Base-by-base conservation (phyloP, 257 asterid genomes). In the Penstemon barbatus region DNA sequence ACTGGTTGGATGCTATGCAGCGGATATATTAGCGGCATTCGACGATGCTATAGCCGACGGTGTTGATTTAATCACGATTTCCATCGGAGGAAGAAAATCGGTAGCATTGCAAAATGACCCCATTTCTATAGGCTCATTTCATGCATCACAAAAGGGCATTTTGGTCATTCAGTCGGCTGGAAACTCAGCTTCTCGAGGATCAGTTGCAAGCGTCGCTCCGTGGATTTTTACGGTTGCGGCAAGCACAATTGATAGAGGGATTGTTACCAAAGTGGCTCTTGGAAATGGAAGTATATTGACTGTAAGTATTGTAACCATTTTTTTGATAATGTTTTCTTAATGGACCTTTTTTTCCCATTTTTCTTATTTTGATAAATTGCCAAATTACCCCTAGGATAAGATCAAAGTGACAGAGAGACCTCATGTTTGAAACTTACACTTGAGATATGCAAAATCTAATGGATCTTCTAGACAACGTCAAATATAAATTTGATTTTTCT, bases 41-140 rank as follows among this genome's bases (percentile, higher is more conserved):
- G 82, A 80, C 19, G 85, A 80, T 60, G 82, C 85, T 6, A 74
- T 77, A 44, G 84, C 89, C 6, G 89, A 84, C 61, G 86, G 89
- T 38, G 86, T 81, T 0, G 84, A 81, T 46, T 74, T 84, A 37
- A 74, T 84, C 5, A 18, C 83, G 0, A 5, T 78, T 4, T 84
- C 89, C 0, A 4, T 84, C 18, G 80, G 80, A 48, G 1, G 39
- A 37, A 0, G 0, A 0, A 0, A 0, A 4, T 54, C 71, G 6
- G 0, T 12, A 0, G 48, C 49, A 1, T 10, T 72, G 2, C 8
- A 38, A 5, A 0, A 5, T 0, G 86, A 84, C 37, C 1, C 54
- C 11, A 46, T 84, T 3, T 74, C 85, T n/a, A 81, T 81, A 4
- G 86, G 69, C 3, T 44, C 89, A 6, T 68, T 84, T 48, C 82